Evolutionary conservation across 2,329 filamentous ascomycete species (phyloP).

Genomic region (Beauveria pseudobassiana): DNA sequence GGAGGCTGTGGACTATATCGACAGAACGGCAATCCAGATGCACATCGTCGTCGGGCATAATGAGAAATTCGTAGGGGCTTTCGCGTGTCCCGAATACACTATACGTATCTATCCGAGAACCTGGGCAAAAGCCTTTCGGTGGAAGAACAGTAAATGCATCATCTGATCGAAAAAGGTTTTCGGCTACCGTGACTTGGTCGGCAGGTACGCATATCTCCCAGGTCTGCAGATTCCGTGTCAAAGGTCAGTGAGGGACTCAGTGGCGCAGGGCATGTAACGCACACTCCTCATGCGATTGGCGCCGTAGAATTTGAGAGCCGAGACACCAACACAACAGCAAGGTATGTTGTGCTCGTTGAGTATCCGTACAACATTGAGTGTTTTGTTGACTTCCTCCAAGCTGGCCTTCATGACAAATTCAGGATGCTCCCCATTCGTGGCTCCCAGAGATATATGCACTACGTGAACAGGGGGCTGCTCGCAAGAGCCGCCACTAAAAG

Average conservation of each 20-base stretch:
- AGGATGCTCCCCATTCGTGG: not conserved
- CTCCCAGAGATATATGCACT: no score
- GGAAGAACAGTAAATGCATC: not conserved
- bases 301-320: not conserved
- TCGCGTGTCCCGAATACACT: not conserved
- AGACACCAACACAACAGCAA: not conserved
- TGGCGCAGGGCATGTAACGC: not conserved
- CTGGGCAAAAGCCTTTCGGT: not conserved
- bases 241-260: not conserved
- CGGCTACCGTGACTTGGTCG: not conserved
- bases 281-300: not conserved
- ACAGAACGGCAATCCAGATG: not conserved
- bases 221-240: not conserved
- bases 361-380: not conserved
- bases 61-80: not conserved
- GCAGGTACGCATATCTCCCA: not conserved
- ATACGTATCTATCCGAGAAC: not conserved
- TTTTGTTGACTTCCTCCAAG: not conserved
- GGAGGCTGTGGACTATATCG: not conserved
- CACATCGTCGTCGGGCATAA: not conserved
- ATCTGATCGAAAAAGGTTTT: not conserved
- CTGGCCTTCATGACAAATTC: not conserved
- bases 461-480: no score
- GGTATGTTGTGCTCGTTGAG: not conserved
- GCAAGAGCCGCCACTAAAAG: no score